These are phyloP conservation scores for Brassica carinata DNA, from an alignment of 345 rosid genomes.

Conservation along the genomic window DNA sequence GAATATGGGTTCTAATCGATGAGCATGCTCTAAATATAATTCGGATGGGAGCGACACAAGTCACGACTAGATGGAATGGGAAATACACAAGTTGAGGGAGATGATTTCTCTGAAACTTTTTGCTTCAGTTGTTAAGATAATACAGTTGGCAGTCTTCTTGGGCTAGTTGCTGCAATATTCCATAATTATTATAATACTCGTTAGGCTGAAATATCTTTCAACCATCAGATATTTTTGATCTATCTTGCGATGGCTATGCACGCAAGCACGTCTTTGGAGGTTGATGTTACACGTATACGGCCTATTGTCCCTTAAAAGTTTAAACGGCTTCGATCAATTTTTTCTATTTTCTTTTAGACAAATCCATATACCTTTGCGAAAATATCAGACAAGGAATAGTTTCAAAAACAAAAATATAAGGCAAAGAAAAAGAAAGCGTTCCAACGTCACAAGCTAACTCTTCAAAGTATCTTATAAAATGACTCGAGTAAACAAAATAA, in stretches of 20 bases:
- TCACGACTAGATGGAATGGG: too few relatives aligned
- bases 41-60: too few relatives aligned
- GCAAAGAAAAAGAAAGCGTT: not conserved
- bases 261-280: slow-evolving; percentile 1
- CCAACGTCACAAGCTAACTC: slow-evolving; percentile 22
- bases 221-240: not conserved
- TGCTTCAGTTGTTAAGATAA: too few relatives aligned
- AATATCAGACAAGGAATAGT: not conserved
- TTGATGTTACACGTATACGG: not conserved
- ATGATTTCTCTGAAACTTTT: too few relatives aligned
- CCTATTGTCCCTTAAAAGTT: not conserved
- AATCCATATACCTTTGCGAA: not conserved
- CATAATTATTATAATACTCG: not conserved
- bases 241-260: not conserved
- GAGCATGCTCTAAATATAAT: too few relatives aligned
- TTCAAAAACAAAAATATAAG: too few relatives aligned
- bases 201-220: not conserved
- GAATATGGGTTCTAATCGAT: too few relatives aligned
- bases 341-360: not conserved
- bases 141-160: too few relatives aligned
- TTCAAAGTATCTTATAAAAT: not conserved
- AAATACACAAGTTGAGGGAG: too few relatives aligned
- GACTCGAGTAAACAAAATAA: not conserved
- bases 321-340: too few relatives aligned
- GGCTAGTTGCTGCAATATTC: too few relatives aligned